phyloP scores from a whole-genome alignment of 2,329 filamentous ascomycete species.

The Sarocladium strictum region DNA sequence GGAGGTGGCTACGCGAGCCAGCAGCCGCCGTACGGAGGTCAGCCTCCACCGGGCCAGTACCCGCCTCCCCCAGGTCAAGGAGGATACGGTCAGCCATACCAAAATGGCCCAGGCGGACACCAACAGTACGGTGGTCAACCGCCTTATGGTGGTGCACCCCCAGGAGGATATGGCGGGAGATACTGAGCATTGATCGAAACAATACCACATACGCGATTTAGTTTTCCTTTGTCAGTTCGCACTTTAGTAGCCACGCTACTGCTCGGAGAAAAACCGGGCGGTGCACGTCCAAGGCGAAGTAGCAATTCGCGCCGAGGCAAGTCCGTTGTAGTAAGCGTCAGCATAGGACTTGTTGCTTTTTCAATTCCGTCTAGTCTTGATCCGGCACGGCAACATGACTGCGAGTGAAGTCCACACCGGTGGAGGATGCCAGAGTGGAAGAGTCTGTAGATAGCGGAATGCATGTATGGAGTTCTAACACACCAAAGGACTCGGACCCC shows the following conservation, averaged over 20 bases:
- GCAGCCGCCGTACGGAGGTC: slow-evolving; percentile 14
- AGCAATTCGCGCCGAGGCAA: background rate
- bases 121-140: slow-evolving; percentile 20
- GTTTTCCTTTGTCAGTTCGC: background rate
- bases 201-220: background rate
- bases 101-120: slow-evolving; percentile 10
- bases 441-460: background rate
- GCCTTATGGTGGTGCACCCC: slow-evolving; percentile 18
- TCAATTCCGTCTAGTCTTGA: background rate
- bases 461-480: background rate
- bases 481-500: no score
- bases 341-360: slow-evolving; percentile 1
- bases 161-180: slow-evolving; percentile 6
- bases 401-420: background rate
- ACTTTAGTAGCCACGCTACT: background rate
- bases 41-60: slow-evolving; percentile 7
- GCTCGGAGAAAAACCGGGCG: background rate
- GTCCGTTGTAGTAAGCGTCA: background rate
- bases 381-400: background rate
- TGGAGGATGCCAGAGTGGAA: background rate
- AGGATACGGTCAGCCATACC: background rate
- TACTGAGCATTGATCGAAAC: background rate
- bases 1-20: slow-evolving; percentile 11
- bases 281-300: background rate
- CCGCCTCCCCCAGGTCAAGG: slow-evolving; percentile 8